Base-by-base conservation (phyloP, 2,329 filamentous ascomycete genomes). In the Phyllosticta citribraziliensis region DNA sequence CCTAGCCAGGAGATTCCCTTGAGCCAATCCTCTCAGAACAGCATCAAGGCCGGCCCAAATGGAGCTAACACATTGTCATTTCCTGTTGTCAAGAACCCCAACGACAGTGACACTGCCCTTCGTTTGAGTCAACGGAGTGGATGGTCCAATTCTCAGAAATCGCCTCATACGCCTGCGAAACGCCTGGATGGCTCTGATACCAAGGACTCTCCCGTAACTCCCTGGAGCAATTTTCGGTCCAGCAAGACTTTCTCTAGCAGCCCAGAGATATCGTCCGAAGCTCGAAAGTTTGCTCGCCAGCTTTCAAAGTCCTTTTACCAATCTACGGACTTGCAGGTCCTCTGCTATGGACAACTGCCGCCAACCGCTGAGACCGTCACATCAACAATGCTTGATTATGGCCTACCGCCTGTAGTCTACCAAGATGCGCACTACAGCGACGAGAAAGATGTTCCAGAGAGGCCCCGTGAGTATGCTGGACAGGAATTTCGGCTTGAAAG, bases 341-440 rank as follows among this genome's bases (percentile, higher is more conserved):
- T 74, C 25, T 73, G 74, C 57, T 77, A 75, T 56, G 66, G 67
- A 8, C 64, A 65, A 22, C 57, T 72, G 3, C 78, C 81, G 27
- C 80, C 80, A 2, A 70, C 73, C 1, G 62, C 62, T 54, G 64
- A 76, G 35, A 53, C 80, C 78, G 66, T 91, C 1, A 69, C 76
- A 2, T 75, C 76, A 1, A 87, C 84, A 0, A 80, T 91, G 71
- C 73, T 79, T 66, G 70, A 78, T n/a, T 73, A 79, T 62, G 80
- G 80, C 12, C 74, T 85, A 9, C 88, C 88, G 0, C 79, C 86
- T 62, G 81, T 88, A 14, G 82, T 97, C 56, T 95, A 96, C 65
- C 89, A 91, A 72, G 86, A 91, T 69, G 87, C 92, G 0, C 92
- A 87, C 68, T 97, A 96, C 70, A 89, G 91, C 66, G 81, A 89